Evolutionary conservation across 2,329 filamentous ascomycete species (phyloP).

Genomic region (Achaetomium macrosporum): DNA sequence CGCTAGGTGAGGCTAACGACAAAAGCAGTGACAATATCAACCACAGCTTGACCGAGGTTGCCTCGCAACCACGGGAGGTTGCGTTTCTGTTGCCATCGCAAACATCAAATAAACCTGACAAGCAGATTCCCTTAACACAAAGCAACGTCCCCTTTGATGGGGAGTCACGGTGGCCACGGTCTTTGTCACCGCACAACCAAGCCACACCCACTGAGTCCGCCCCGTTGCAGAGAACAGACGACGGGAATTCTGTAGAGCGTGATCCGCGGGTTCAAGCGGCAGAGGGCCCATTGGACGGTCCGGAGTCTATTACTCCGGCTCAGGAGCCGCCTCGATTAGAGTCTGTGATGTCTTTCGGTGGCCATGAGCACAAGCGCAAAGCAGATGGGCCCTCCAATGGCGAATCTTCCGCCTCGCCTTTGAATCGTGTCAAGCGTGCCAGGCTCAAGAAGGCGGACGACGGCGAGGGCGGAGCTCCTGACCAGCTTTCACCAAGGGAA

Average conservation of each 20-base stretch:
- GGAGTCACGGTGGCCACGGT: not conserved
- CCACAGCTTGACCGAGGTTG: not conserved
- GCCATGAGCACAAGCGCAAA: slow-evolving; percentile 9
- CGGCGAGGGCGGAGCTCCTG: not conserved
- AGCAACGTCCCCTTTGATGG: not conserved
- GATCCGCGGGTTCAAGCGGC: not conserved
- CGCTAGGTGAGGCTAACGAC: not conserved
- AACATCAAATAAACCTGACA: not conserved
- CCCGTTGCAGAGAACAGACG: not conserved
- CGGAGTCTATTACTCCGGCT: not conserved
- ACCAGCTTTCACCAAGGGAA: not conserved
- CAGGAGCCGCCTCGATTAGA: not conserved
- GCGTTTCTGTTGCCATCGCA: not conserved
- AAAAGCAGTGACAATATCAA: too few species aligned
- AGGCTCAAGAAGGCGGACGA: not conserved
- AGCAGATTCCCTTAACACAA: not conserved
- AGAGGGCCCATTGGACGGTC: not conserved
- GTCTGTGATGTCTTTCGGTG: not conserved
- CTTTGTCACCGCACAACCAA: not conserved
- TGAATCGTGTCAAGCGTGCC: slow-evolving; percentile 7
- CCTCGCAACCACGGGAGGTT: not conserved
- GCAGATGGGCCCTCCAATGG: slow-evolving; percentile 5
- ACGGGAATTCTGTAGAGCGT: not conserved
- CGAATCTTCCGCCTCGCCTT: not conserved
- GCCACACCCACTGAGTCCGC: not conserved